phyloP scores from a whole-genome alignment of 2,329 filamentous ascomycete genomes.

The Cladophialophora chaetospira region DNA sequence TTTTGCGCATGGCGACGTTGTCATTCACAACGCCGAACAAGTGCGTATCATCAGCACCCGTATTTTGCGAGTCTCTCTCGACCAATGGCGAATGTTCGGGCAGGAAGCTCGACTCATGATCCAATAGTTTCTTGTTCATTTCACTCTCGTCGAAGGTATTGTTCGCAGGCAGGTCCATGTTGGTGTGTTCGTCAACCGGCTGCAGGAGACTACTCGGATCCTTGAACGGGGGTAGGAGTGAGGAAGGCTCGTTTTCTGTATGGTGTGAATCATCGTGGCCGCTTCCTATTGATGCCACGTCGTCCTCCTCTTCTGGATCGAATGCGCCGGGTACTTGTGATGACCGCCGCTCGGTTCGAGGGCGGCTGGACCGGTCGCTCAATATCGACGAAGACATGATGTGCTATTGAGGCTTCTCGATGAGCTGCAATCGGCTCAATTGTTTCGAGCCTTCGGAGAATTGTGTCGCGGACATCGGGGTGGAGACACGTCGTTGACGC shows the following conservation, averaged over 20 bases:
- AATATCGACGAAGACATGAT: conserved; percentile 28
- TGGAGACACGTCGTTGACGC: conserved; percentile 9
- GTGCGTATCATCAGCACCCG: conserved; percentile 48
- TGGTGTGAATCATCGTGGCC: conserved; percentile 22
- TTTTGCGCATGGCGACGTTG: conserved; percentile 28
- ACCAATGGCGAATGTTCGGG: conserved; percentile 55
- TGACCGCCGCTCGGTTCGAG: conserved; percentile 23
- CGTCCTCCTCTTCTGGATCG: conserved; percentile 36
- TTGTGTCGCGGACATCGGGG: conserved; percentile 26
- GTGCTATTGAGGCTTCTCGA: not conserved
- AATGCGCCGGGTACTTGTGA: conserved; percentile 41
- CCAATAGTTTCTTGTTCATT: conserved; percentile 61
- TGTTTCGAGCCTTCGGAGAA: conserved; percentile 18
- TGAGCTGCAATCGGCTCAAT: conserved; percentile 18
- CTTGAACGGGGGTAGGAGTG: conserved; percentile 21
- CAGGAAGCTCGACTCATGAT: conserved; percentile 65
- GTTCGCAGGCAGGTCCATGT: conserved; percentile 28
- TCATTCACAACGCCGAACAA: conserved; percentile 42
- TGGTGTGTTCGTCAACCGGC: conserved; percentile 22
- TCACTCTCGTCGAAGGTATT: conserved; percentile 57
- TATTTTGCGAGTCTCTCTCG: conserved; percentile 25
- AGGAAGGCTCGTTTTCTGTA: conserved; percentile 18
- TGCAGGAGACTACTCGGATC: conserved; percentile 32
- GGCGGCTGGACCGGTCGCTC: conserved; percentile 21
- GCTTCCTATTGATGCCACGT: conserved; percentile 25